Percentiles rank a stretch among this genome's conserved stretches.
These are phyloP conservation scores for Solanum chiquidenum DNA, from an alignment of 257 asterid species.

Conservation along the genomic window DNA sequence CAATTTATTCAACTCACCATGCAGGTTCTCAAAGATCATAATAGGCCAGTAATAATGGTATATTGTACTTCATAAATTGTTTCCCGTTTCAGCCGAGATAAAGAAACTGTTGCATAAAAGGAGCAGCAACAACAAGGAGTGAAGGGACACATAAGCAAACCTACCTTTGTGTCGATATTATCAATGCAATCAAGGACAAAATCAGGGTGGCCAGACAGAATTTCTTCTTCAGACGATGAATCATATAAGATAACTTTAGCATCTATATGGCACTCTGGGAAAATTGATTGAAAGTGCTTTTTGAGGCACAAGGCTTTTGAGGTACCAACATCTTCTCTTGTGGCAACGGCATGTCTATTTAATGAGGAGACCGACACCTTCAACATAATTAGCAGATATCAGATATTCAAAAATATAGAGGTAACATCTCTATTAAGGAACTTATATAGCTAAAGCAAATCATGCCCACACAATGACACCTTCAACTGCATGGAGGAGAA, in stretches of 20 bases:
- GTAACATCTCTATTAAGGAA: background rate
- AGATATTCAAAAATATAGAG: background rate
- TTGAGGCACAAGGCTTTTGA: slow-evolving; percentile 80
- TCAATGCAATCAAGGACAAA: slow-evolving; percentile 93
- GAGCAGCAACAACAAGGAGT: background rate
- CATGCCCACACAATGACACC: background rate
- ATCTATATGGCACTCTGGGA: slow-evolving; percentile 82
- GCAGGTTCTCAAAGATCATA: background rate
- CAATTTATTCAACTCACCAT: background rate
- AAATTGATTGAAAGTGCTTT: slow-evolving; percentile 73
- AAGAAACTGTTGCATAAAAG: background rate
- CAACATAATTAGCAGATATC: slow-evolving; percentile 1
- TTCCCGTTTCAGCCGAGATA: background rate
- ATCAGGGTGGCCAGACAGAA: slow-evolving; percentile 80
- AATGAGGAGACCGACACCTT: slow-evolving; percentile 95
- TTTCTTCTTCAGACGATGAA: slow-evolving; percentile 84
- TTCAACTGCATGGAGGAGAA: background rate
- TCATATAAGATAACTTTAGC: slow-evolving; percentile 78
- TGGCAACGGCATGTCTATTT: slow-evolving; percentile 96
- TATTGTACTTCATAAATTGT: background rate
- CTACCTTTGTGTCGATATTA: slow-evolving; percentile 93
- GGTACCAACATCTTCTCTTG: slow-evolving; percentile 93
- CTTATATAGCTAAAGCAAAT: background rate
- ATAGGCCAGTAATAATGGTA: background rate
- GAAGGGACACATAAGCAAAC: background rate